These are phyloP conservation scores for Dactylellina cionopaga DNA, from an alignment of 2,329 filamentous ascomycete genomes.

Conservation along the genomic window DNA sequence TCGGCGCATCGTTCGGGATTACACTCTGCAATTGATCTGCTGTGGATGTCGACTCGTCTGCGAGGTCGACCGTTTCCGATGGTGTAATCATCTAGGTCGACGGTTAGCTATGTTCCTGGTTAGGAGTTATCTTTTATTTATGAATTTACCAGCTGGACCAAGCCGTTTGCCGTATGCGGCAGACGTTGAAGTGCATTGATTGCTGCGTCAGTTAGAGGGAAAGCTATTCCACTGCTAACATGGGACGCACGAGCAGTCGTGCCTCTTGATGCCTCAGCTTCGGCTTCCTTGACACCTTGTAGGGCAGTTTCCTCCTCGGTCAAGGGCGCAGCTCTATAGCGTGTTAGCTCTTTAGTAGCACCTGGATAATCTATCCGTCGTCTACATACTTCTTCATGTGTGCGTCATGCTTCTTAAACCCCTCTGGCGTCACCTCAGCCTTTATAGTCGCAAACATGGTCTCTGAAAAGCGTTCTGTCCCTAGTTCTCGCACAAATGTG, in stretches of 20 bases:
- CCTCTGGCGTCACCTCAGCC: slow-evolving; percentile 74
- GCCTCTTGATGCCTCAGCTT: slow-evolving; percentile 77
- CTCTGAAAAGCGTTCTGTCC: slow-evolving; percentile 80
- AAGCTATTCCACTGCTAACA: slow-evolving; percentile 64
- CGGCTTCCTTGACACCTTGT: slow-evolving; percentile 77
- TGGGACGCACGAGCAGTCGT: slow-evolving; percentile 69
- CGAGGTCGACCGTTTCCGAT: slow-evolving; percentile 75
- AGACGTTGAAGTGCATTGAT: slow-evolving; percentile 72
- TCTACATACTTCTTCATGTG: slow-evolving; percentile 64
- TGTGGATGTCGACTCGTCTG: slow-evolving; percentile 65
- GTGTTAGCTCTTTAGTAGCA: not conserved
- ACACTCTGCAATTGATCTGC: slow-evolving; percentile 69
- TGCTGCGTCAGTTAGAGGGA: slow-evolving; percentile 72
- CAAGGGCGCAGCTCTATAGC: slow-evolving; percentile 69
- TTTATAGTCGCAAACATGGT: slow-evolving; percentile 76
- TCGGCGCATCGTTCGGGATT: slow-evolving; percentile 75
- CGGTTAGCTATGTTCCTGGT: not conserved
- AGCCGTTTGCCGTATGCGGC: slow-evolving; percentile 64
- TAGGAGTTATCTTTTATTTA: slow-evolving; percentile 5
- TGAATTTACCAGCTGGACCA: slow-evolving; percentile 73
- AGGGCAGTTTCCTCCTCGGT: slow-evolving; percentile 80
- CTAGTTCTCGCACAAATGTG: slow-evolving; percentile 78
- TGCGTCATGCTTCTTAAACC: slow-evolving; percentile 77
- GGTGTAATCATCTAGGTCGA: slow-evolving; percentile 76
- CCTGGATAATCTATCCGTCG: not conserved